Evolutionary conservation across 2,329 filamentous ascomycete genomes (phyloP).

Genomic region (Exophiala calicioides): DNA sequence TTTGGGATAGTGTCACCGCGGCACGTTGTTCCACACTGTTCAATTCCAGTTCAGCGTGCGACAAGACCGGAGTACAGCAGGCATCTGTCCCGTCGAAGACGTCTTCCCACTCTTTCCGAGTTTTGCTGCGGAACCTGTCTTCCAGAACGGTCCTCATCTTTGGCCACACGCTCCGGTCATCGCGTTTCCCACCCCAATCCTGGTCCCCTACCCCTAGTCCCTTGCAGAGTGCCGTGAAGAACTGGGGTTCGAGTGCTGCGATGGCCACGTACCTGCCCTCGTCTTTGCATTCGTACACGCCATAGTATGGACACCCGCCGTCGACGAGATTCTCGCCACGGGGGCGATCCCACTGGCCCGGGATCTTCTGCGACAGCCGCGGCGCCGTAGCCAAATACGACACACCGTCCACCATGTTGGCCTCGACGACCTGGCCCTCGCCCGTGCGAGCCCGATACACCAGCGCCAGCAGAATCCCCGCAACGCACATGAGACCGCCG

Average conservation of each 20-base stretch:
- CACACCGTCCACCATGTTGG: conserved; percentile 92
- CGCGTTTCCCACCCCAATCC: conserved; percentile 49
- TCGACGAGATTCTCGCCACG: conserved; percentile 87
- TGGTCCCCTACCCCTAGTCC: conserved; percentile 61
- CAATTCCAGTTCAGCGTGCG: conserved; percentile 38
- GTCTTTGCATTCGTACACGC: conserved; percentile 81
- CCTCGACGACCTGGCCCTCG: conserved; percentile 83
- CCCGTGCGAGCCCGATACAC: conserved; percentile 56
- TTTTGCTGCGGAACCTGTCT: conserved; percentile 65
- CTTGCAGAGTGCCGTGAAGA: conserved; percentile 68
- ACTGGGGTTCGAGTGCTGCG: conserved; percentile 85
- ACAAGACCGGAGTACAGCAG: conserved; percentile 82
- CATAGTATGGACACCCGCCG: conserved; percentile 83
- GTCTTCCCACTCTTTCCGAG: conserved; percentile 75
- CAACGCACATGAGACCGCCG: conserved; percentile 76
- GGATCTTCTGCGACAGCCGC: conserved; percentile 64
- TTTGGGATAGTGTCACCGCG: background rate
- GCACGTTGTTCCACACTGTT: background rate
- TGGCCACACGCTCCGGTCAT: conserved; percentile 67
- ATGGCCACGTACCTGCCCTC: conserved; percentile 73
- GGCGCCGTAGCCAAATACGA: conserved; percentile 77
- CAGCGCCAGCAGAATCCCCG: conserved; percentile 79
- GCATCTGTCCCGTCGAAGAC: conserved; percentile 90
- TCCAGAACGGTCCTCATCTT: conserved; percentile 63
- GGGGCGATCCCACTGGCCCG: no score